A percentile compares a stretch with the other conserved stretches of the same genome.
phyloP scores from a whole-genome alignment of 805 yeast genomes.

The Starmerella geochares region DNA sequence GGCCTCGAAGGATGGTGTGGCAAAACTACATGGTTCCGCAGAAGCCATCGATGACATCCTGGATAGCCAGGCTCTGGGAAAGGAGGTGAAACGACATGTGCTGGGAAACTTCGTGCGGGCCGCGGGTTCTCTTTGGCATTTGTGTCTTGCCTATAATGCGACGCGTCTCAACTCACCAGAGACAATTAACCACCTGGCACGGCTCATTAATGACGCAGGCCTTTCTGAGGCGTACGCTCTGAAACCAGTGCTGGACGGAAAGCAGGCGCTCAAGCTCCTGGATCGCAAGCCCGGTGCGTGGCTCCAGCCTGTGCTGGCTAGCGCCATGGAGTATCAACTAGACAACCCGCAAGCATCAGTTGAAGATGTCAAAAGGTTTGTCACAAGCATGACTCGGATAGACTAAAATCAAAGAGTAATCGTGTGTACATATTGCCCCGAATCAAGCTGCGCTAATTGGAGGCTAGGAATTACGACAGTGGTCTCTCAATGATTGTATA shows the following conservation, averaged over 20 bases:
- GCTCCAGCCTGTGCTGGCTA: slow-evolving; percentile 51
- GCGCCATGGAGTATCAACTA: slow-evolving; percentile 63
- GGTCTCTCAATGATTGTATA: no score
- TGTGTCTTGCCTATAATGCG: slow-evolving; percentile 34
- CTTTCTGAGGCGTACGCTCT: slow-evolving; percentile 40
- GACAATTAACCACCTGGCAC: slow-evolving; percentile 26
- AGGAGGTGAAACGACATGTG: slow-evolving; percentile 31
- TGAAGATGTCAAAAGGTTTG: slow-evolving; percentile 45
- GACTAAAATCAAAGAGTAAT: not conserved
- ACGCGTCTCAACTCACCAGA: slow-evolving; percentile 29
- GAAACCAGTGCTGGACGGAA: slow-evolving; percentile 65
- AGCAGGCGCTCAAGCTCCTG: slow-evolving; percentile 44
- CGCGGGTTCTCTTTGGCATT: slow-evolving; percentile 45
- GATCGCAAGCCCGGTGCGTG: slow-evolving; percentile 72
- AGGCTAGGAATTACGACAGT: no score
- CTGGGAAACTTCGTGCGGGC: slow-evolving; percentile 51
- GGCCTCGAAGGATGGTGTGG: slow-evolving; percentile 39
- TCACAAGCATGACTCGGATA: not conserved
- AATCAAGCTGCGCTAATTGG: no score
- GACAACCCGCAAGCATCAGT: slow-evolving; percentile 51
- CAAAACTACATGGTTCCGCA: slow-evolving; percentile 33
- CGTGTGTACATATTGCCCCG: no score
- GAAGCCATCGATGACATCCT: slow-evolving; percentile 25
- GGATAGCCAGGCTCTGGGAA: slow-evolving; percentile 23
- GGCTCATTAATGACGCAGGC: slow-evolving; percentile 29